Percentiles rank a stretch among this genome's conserved stretches.
Conservation (phyloP, 169 alveolate species). For the Neospora caninum region DNA sequence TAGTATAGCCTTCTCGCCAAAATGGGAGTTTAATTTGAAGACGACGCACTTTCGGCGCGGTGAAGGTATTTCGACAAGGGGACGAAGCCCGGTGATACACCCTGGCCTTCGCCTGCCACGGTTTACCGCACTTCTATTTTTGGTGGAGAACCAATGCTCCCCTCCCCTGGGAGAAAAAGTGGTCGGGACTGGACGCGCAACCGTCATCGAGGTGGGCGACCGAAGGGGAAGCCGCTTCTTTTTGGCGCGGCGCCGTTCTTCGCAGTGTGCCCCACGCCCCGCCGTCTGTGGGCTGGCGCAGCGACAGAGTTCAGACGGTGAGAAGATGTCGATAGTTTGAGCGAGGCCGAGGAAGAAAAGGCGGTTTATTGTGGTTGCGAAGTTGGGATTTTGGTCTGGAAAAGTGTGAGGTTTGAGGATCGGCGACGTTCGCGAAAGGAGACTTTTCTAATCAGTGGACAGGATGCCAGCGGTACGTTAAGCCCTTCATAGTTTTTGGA, state of each 20-base stretch:
- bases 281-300: not conserved
- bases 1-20: no score
- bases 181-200: not conserved
- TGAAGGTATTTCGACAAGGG: not conserved
- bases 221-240: not conserved
- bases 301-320: not conserved
- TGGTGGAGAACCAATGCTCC: not conserved
- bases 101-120: not conserved
- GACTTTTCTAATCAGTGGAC: not conserved
- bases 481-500: not conserved
- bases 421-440: not conserved
- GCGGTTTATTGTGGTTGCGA: not conserved
- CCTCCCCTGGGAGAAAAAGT: not conserved
- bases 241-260: not conserved
- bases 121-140: not conserved
- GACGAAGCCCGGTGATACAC: not conserved
- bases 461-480: constrained; percentile 9
- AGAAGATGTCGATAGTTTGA: not conserved
- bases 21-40: not conserved
- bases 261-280: constrained; percentile 5
- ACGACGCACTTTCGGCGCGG: not conserved
- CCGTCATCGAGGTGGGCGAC: not conserved
- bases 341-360: not conserved
- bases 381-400: not conserved
- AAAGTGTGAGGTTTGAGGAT: not conserved